Evolutionary conservation across 352 stramenopile species (phyloP).

Genomic region (Pythium volutum): DNA sequence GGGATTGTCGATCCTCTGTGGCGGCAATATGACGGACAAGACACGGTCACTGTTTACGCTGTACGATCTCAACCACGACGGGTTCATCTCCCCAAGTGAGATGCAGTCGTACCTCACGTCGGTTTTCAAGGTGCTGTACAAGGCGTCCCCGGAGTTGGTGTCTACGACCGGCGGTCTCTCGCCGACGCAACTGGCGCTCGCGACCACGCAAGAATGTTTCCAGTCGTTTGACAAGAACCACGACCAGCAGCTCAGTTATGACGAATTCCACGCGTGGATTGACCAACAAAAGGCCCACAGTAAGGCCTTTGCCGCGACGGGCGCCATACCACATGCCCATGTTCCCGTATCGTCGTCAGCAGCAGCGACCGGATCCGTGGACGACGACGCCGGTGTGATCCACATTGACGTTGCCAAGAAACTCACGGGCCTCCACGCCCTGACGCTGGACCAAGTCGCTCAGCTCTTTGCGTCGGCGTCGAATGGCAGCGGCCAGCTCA

Average conservation of each 20-base stretch:
- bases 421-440: constrained; percentile 57
- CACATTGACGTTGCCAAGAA: constrained; percentile 69
- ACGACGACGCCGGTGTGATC: constrained; percentile 32
- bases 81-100: constrained; percentile 75
- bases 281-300: constrained; percentile 47
- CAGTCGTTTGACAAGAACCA: constrained; percentile 66
- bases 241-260: constrained; percentile 74
- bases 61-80: constrained; percentile 82
- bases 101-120: constrained; percentile 82
- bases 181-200: constrained; percentile 62
- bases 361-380: not conserved
- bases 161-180: constrained; percentile 45
- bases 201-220: constrained; percentile 80
- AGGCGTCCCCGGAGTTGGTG: constrained; percentile 65
- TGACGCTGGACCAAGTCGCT: constrained; percentile 60
- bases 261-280: constrained; percentile 80
- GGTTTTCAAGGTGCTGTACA: constrained; percentile 87
- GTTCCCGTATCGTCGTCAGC: not conserved
- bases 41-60: constrained; percentile 77
- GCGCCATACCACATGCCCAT: not conserved
- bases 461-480: constrained; percentile 51
- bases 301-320: not conserved
- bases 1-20: constrained; percentile 86
- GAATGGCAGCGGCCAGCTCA: constrained; percentile 52
- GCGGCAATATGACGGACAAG: constrained; percentile 68